These are phyloP conservation scores for Rehmannia glutinosa DNA, from an alignment of 257 asterid genomes.

Conservation along the genomic window DNA sequence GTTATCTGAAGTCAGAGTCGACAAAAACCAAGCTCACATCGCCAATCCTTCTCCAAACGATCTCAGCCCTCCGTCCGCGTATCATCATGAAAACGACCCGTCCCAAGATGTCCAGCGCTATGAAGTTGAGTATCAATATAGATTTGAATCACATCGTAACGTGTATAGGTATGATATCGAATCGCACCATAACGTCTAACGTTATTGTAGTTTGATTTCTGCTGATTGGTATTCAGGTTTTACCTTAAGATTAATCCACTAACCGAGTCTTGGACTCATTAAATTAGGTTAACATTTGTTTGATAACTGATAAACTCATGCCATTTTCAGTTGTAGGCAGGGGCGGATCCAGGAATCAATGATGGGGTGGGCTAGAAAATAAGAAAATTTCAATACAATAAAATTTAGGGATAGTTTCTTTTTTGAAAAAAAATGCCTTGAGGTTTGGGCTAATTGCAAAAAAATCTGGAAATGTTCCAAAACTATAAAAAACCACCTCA, in stretches of 20 bases:
- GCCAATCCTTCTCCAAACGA: conserved; percentile 24
- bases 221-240: neutral
- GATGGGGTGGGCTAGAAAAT: too few species aligned
- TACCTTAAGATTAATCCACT: neutral
- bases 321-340: neutral
- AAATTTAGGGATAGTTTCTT: too few species aligned
- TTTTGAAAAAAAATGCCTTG: too few species aligned
- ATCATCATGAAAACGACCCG: conserved; percentile 21
- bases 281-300: neutral
- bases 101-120: too few species aligned
- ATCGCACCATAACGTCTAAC: conserved; percentile 34
- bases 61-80: too few species aligned
- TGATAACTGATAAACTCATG: neutral
- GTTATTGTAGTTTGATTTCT: conserved; percentile 7
- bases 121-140: conserved; percentile 29
- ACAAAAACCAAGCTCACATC: conserved; percentile 28
- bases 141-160: conserved; percentile 12
- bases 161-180: conserved; percentile 29
- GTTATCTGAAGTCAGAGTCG: conserved; percentile 42
- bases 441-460: too few species aligned
- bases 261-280: neutral
- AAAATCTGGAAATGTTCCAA: too few species aligned
- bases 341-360: too few species aligned
- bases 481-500: too few species aligned
- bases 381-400: too few species aligned